These are phyloP conservation scores for Candida wancherniae DNA, from an alignment of 805 yeast species.

Conservation along the genomic window DNA sequence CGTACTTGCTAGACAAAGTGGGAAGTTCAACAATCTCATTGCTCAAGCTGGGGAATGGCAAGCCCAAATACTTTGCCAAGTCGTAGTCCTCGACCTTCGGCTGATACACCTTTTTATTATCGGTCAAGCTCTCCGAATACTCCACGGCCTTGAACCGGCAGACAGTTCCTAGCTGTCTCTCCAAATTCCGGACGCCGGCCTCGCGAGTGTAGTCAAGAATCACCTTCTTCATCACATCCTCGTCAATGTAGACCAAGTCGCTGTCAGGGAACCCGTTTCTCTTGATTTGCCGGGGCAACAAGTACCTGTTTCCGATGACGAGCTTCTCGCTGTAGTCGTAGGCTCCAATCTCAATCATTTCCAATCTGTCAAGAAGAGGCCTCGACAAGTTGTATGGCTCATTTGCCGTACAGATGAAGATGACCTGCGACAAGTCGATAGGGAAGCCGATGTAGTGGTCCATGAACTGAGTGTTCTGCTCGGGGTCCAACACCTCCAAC, in stretches of 20 bases:
- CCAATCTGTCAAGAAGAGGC: slow-evolving; percentile 81
- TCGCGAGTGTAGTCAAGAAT: slow-evolving; percentile 74
- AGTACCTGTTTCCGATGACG: slow-evolving; percentile 61
- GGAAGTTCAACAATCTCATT: slow-evolving; percentile 37
- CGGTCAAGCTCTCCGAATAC: slow-evolving; percentile 33
- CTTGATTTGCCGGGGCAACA: slow-evolving; percentile 70
- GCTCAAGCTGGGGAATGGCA: slow-evolving; percentile 43
- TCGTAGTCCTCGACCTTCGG: slow-evolving; percentile 48
- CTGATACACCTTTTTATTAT: slow-evolving; percentile 22
- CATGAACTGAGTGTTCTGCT: slow-evolving; percentile 69
- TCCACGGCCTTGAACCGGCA: slow-evolving; percentile 84
- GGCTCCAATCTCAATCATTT: slow-evolving; percentile 71
- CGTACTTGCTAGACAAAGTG: slow-evolving; percentile 48
- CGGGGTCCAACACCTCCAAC: slow-evolving; percentile 86
- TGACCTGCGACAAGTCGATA: slow-evolving; percentile 71
- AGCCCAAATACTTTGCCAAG: slow-evolving; percentile 64
- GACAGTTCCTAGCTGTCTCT: slow-evolving; percentile 66
- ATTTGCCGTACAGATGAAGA: slow-evolving; percentile 85
- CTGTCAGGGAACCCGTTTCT: slow-evolving; percentile 55
- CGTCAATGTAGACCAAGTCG: slow-evolving; percentile 42
- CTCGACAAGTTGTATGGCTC: slow-evolving; percentile 64
- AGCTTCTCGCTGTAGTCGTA: slow-evolving; percentile 75
- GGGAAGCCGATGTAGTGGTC: slow-evolving; percentile 89
- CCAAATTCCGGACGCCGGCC: slow-evolving; percentile 80
- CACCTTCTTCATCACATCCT: slow-evolving; percentile 54